Evolutionary conservation across 768 basidiomycete genomes (phyloP).

Genomic region (Dioszegia hungarica): DNA sequence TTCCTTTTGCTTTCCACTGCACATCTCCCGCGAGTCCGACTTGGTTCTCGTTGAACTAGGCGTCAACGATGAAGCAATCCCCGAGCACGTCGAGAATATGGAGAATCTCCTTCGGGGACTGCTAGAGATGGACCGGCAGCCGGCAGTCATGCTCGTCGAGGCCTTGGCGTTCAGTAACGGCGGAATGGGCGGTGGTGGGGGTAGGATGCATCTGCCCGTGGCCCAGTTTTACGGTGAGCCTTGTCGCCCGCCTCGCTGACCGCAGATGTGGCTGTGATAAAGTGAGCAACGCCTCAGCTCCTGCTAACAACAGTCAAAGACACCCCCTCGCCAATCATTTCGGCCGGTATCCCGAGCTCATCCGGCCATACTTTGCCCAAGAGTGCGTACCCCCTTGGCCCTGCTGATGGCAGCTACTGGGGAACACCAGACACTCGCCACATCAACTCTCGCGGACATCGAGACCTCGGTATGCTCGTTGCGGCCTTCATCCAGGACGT

Average conservation of each 20-base stretch:
- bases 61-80: slow-evolving; percentile 46
- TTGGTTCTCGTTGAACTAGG: slow-evolving; percentile 47
- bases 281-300: slow-evolving; percentile 10
- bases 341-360: slow-evolving; percentile 39
- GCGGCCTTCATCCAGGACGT: slow-evolving; percentile 38
- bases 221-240: slow-evolving; percentile 44
- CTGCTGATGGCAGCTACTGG: slow-evolving; percentile 36
- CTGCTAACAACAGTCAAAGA: slow-evolving; percentile 29
- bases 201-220: slow-evolving; percentile 45
- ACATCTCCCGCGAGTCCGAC: slow-evolving; percentile 42
- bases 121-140: slow-evolving; percentile 37
- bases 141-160: slow-evolving; percentile 46
- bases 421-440: slow-evolving; percentile 45
- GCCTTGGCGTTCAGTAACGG: slow-evolving; percentile 43
- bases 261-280: slow-evolving; percentile 45
- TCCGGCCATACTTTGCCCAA: slow-evolving; percentile 43
- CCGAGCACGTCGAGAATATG: slow-evolving; percentile 47
- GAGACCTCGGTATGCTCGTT: slow-evolving; percentile 41
- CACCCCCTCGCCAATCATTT: slow-evolving; percentile 44
- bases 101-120: slow-evolving; percentile 47
- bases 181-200: slow-evolving; percentile 46
- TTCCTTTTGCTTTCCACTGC: slow-evolving; percentile 47
- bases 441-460: slow-evolving; percentile 42
- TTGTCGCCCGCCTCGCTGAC: not conserved
- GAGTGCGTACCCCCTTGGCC: slow-evolving; percentile 24